phyloP scores from a whole-genome alignment of 306 rosid genomes.

The Canavalia ensiformis region DNA sequence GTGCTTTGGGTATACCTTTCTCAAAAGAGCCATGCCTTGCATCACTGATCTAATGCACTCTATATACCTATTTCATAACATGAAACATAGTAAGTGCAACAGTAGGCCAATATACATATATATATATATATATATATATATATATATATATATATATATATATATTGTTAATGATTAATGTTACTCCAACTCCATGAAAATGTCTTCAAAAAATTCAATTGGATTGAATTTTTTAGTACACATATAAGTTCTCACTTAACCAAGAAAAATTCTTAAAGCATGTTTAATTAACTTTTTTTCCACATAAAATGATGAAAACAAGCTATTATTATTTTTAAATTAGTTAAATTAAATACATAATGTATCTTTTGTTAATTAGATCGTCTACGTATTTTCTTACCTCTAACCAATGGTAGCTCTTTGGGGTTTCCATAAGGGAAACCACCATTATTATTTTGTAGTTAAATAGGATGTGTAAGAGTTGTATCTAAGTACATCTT shows the following conservation, averaged over 20 bases:
- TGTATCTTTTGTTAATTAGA: background rate
- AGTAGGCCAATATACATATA: background rate
- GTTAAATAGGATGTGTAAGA: background rate
- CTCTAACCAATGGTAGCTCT: slow-evolving; percentile 59
- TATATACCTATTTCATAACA: slow-evolving; percentile 52
- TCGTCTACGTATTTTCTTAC: slow-evolving; percentile 26
- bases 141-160: background rate
- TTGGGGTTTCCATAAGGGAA: slow-evolving; percentile 72
- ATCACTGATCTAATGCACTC: slow-evolving; percentile 77
- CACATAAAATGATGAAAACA: too few relatives aligned
- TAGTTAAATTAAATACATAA: too few relatives aligned
- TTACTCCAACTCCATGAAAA: slow-evolving; percentile 68
- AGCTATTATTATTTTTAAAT: too few relatives aligned
- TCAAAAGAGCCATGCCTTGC: slow-evolving; percentile 62
- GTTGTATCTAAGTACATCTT: background rate
- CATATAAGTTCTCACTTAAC: background rate
- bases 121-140: too few relatives aligned
- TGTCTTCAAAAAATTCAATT: slow-evolving; percentile 65
- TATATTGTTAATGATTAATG: slow-evolving; percentile 34
- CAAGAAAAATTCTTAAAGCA: background rate
- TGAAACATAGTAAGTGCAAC: slow-evolving; percentile 4
- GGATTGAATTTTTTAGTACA: slow-evolving; percentile 65
- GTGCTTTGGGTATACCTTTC: slow-evolving; percentile 65
- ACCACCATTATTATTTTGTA: slow-evolving; percentile 69
- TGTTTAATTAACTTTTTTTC: too few relatives aligned